Evolutionary conservation across 495 filamentous ascomycete genomes (phyloP), one percentile per base, ranked within the genome.

Genomic region (Neurospora tetraspora): DNA sequence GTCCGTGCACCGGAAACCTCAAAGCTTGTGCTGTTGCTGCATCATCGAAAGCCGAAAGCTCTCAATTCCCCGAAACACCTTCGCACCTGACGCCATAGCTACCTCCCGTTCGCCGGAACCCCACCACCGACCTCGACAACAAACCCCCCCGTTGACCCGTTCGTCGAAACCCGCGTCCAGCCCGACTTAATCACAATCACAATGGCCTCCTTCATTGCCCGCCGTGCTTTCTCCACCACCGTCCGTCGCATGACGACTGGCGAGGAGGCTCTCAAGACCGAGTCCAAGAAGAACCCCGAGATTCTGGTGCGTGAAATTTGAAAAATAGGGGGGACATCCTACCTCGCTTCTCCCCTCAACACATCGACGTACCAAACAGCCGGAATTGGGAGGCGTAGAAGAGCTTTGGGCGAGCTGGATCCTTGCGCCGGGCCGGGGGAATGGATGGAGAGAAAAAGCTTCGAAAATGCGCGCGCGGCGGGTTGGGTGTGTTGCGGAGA

Each of bases 241-340:
- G 75, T 79, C 75, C 84, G 85, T 70, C 84, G 83, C 40, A 68
- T 85, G 59, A 74, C 80, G 74, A 74, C 77, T 47, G 71, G 78
- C 72, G 80, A 86, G 77, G 73, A 83, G 68, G 79, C 78, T 16
- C 81, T 85, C 69, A 83, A 84, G 78, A 74, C 78, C 70, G 83
- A 86, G 78, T 80, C 82, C 72, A 86, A 86, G 82, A 83, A 82
- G 80, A 86, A 86, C 78, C 85, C 85, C 80, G 85, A 86, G 78
- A 80, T 85, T 71, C 79, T 82, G 81, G 83, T 85, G 80, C 79
- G 81, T 84, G 78, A 81, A 81, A 78, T 71, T 71, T 59, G 34
- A 34, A 73, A 10, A 65, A 16, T 4, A 14, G 12, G 20, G 23
- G 43, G 53, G 14, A 65, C 12, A 14, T 12, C 42, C 42, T 20